Evolutionary conservation across 352 stramenopile species (phyloP), one percentile per base, ranked within the genome.

Genomic region (Aphanomyces invadans): DNA sequence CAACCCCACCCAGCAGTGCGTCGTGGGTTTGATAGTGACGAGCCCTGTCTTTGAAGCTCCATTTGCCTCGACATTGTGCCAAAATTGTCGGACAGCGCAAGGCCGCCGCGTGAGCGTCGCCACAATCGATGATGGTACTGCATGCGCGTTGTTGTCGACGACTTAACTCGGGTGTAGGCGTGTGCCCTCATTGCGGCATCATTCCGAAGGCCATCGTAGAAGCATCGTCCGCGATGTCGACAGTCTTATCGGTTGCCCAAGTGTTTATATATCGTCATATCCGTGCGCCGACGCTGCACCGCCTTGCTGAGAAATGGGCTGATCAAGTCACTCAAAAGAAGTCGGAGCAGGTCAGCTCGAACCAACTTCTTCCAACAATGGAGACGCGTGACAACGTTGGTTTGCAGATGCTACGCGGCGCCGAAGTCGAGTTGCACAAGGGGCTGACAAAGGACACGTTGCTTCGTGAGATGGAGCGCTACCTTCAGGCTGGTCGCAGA

Each of bases 371-470:
- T 59, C 12, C 38, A 19, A 54, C 19, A 4, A 49, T 10, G 63
- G 23, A 11, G 33, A 33, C 38, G 38, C 55, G 29, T 32, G 25
- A 15, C n/a, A 38, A 33, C 52, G 63, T 54, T 12, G 2, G 10
- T 45, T 25, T 38, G 48, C 42, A 64, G 31, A n/a, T 62, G 12
- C 21, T 10, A 38, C 32, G 31, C 65, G 70, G 11, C 38, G 62
- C 5, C 51, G 26, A 64, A 38, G 29, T 23, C 2, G 46, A 63
- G 21, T 36, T 46, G 25, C 72, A 80, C 32, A 64, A 77, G 36
- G 81, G 79, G 2, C 74, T 90, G 45, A 88, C 75, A 0, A 73
- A 81, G 21, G 73, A 82, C 15, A 79, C 78, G 65, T 87, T 90
- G 61, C 82, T 90, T 44, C 48, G 51, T 3, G 78, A 88, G 53